phyloP scores from a whole-genome alignment of 352 stramenopile genomes.

The Phytophthora tentaculata region DNA sequence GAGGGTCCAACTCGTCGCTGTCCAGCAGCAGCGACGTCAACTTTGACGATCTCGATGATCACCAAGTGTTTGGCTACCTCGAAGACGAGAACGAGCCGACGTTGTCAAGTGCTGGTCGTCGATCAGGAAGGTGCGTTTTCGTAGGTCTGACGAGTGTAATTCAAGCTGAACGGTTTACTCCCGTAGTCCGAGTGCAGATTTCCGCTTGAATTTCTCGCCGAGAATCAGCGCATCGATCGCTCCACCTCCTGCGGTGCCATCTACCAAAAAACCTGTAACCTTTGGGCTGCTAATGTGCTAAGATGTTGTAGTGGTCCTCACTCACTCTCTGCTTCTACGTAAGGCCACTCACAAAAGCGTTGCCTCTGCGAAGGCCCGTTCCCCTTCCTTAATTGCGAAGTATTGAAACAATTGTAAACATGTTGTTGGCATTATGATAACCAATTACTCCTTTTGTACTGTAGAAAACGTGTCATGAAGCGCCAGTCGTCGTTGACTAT shows the following conservation, averaged over 20 bases:
- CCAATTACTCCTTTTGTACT: background rate
- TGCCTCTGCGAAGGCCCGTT: conserved; percentile 32
- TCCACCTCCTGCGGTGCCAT: conserved; percentile 12
- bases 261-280: conserved; percentile 30
- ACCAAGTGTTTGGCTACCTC: conserved; percentile 61
- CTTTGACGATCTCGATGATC: conserved; percentile 68
- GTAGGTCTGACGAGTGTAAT: background rate
- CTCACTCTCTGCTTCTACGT: background rate
- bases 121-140: conserved; percentile 31
- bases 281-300: background rate
- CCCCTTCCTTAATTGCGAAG: conserved; percentile 29
- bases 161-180: background rate
- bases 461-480: conserved; percentile 33
- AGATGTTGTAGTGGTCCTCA: background rate
- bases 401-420: conserved; percentile 9
- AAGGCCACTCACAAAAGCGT: conserved; percentile 24
- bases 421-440: background rate
- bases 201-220: conserved; percentile 63
- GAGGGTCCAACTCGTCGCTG: conserved; percentile 48
- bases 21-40: conserved; percentile 65
- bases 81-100: conserved; percentile 48
- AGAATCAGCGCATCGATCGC: conserved; percentile 35
- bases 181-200: conserved; percentile 43
- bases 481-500: conserved; percentile 30
- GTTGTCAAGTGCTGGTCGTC: conserved; percentile 12